These are phyloP conservation scores for Auricularia sp. DNA, from an alignment of 768 basidiomycete species.

Conservation along the genomic window DNA sequence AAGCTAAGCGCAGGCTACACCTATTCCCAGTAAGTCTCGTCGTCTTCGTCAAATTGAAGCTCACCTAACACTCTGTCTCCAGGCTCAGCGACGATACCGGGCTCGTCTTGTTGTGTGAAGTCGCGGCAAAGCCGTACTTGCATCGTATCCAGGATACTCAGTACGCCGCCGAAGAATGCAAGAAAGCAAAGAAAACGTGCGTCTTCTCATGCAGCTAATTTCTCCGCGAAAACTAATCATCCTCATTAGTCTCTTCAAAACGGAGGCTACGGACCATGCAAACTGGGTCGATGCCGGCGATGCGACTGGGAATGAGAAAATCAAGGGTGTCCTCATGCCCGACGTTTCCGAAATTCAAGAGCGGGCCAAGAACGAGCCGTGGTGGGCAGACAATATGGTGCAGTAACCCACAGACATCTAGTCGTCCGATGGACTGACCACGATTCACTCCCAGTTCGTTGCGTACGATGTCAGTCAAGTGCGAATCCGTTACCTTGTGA, in stretches of 20 bases:
- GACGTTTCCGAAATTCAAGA: neutral
- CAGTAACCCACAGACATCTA: neutral
- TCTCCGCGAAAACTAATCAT: neutral
- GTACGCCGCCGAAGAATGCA: conserved; percentile 41
- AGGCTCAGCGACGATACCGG: conserved; percentile 44
- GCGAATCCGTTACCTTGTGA: no score
- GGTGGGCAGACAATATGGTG: conserved; percentile 1
- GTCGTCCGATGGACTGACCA: no score
- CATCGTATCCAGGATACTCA: conserved; percentile 40
- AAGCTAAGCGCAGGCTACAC: conserved; percentile 29
- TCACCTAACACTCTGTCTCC: neutral
- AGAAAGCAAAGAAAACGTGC: conserved; percentile 29
- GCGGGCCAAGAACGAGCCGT: neutral
- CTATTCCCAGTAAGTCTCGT: neutral
- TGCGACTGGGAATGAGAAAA: conserved; percentile 13
- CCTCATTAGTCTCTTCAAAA: neutral
- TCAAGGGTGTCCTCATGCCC: neutral
- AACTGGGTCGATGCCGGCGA: conserved; percentile 52
- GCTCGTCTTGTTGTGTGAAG: conserved; percentile 50
- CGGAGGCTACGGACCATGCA: conserved; percentile 38
- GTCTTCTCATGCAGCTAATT: conserved; percentile 4
- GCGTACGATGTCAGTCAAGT: no score
- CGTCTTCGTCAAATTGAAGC: neutral
- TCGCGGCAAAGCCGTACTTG: conserved; percentile 46
- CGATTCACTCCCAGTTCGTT: no score